Percentiles rank a stretch among this genome's conserved stretches.
phyloP scores from a whole-genome alignment of 768 basidiomycete genomes.

The Amyloporia xantha region DNA sequence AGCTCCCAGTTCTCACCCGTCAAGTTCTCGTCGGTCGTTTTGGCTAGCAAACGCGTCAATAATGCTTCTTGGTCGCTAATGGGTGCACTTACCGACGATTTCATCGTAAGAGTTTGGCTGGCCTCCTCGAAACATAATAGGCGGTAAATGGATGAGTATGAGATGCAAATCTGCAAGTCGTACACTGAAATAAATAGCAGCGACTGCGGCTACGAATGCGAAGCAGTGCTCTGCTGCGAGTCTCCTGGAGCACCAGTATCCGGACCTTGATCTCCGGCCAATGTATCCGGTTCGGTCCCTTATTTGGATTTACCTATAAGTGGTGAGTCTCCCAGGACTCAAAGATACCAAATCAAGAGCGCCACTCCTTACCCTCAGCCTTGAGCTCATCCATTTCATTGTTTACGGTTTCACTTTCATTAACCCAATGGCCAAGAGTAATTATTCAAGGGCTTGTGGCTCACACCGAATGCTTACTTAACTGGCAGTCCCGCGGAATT shows the following conservation, averaged over 20 bases:
- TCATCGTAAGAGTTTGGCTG: slow-evolving; percentile 81
- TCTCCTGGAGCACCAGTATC: too few species aligned
- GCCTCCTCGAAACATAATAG: slow-evolving; percentile 64
- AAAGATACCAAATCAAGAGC: too few species aligned
- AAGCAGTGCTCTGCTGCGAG: background rate
- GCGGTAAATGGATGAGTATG: background rate
- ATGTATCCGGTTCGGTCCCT: too few species aligned
- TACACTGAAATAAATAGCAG: slow-evolving; percentile 9
- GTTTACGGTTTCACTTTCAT: background rate
- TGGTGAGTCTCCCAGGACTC: too few species aligned
- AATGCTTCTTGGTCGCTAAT: slow-evolving; percentile 34
- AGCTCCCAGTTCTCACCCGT: slow-evolving; percentile 95
- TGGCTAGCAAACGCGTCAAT: slow-evolving; percentile 41
- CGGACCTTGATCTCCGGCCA: too few species aligned
- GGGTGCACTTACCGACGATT: slow-evolving; percentile 65
- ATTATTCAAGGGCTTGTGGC: background rate
- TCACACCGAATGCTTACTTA: background rate
- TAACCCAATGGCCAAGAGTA: slow-evolving; percentile 32
- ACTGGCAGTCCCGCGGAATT: slow-evolving; percentile 84
- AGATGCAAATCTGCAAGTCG: slow-evolving; percentile 1
- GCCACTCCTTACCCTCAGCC: too few species aligned
- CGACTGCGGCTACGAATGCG: slow-evolving; percentile 12
- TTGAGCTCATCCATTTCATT: background rate
- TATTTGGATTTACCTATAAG: too few species aligned
- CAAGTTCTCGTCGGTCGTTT: slow-evolving; percentile 96